Percentiles rank a stretch among this genome's conserved stretches.
Conservation (phyloP, 108 stramenopile species). For the Cyclostephanos tholiformis region DNA sequence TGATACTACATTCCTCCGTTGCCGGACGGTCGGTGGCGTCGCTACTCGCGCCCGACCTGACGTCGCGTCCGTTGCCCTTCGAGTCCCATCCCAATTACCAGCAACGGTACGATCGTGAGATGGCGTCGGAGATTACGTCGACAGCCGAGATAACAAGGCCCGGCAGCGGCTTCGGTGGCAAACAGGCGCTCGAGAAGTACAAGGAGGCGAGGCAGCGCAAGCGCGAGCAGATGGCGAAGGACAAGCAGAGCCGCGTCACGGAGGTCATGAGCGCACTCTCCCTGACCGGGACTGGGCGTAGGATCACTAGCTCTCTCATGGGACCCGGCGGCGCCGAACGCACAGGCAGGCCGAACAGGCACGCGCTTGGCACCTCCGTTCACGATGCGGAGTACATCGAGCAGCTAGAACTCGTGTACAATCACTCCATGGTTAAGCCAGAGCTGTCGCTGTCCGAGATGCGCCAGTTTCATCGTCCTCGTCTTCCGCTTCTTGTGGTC, state of each 20-base stretch:
- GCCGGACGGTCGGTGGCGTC: constrained; percentile 80
- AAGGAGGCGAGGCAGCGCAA: constrained; percentile 77
- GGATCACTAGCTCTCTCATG: constrained; percentile 86
- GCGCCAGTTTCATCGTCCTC: constrained; percentile 84
- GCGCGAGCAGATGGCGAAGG: constrained; percentile 82
- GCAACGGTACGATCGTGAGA: constrained; percentile 62
- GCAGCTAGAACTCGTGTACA: constrained; percentile 84
- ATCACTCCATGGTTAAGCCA: constrained; percentile 64
- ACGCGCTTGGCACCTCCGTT: constrained; percentile 50
- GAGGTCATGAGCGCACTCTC: constrained; percentile 76
- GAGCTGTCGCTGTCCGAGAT: constrained; percentile 66
- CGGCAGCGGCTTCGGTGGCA: constrained; percentile 56
- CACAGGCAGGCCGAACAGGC: constrained; percentile 75
- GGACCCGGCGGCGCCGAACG: constrained; percentile 91
- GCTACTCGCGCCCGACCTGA: constrained; percentile 58
- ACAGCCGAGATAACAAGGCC: constrained; percentile 58
- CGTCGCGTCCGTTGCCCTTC: constrained; percentile 70
- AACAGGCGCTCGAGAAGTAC: constrained; percentile 64
- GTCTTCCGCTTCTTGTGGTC: constrained; percentile 65
- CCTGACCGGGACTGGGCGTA: constrained; percentile 72
- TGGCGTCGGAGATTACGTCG: constrained; percentile 42
- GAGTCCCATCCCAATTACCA: constrained; percentile 66
- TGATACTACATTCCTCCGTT: constrained; percentile 77
- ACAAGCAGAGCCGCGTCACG: constrained; percentile 85
- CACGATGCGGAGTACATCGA: constrained; percentile 87